Evolutionary conservation across 1,284 basidiomycete species (phyloP).

Genomic region (Ganoderma multipileum): DNA sequence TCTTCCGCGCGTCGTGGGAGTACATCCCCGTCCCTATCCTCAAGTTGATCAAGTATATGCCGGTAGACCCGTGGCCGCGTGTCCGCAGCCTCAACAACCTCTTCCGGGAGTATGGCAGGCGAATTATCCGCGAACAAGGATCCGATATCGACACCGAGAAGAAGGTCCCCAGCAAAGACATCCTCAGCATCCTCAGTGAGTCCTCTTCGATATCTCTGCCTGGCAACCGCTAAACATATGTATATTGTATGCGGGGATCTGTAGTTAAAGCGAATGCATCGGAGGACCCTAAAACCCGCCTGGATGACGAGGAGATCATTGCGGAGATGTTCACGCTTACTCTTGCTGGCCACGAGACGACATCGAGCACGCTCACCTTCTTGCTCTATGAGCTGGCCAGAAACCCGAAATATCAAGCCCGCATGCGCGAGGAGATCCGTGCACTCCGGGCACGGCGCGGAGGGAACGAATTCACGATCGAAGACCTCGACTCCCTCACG

Average conservation of each 20-base stretch:
- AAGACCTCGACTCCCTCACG: conserved; percentile 42
- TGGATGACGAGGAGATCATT: conserved; percentile 54
- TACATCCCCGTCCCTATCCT: conserved; percentile 35
- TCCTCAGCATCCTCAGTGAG: conserved; percentile 50
- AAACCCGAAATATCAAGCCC: conserved; percentile 38
- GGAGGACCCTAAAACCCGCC: conserved; percentile 47
- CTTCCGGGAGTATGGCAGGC: conserved; percentile 31
- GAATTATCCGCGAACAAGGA: conserved; percentile 31
- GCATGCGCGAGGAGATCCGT: conserved; percentile 38
- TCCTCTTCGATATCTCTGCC: not conserved
- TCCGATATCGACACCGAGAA: conserved; percentile 19
- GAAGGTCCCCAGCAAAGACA: conserved; percentile 37
- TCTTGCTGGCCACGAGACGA: conserved; percentile 37
- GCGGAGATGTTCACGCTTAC: conserved; percentile 56
- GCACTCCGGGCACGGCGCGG: conserved; percentile 32
- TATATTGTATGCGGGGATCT: not conserved
- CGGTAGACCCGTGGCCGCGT: conserved; percentile 35
- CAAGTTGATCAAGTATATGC: conserved; percentile 35
- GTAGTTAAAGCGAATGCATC: conserved; percentile 61
- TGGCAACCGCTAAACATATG: not conserved
- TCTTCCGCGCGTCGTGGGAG: conserved; percentile 37
- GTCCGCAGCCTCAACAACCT: conserved; percentile 33
- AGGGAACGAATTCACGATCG: conserved; percentile 35
- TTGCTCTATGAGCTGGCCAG: conserved; percentile 39
- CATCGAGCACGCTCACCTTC: conserved; percentile 35